Evolutionary conservation across 2,329 filamentous ascomycete genomes (phyloP).

Genomic region (Fusarium falciforme): DNA sequence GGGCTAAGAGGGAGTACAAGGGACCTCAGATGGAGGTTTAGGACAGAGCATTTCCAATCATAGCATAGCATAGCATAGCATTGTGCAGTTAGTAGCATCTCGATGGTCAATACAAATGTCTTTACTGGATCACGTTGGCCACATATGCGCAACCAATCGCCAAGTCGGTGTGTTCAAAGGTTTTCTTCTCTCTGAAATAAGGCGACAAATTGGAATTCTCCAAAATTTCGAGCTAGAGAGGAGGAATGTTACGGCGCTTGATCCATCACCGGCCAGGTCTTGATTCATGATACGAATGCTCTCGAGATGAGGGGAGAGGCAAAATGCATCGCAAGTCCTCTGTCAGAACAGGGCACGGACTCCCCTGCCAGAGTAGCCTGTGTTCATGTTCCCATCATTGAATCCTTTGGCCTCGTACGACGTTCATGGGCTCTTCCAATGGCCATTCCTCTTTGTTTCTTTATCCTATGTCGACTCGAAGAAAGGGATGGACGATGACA

Average conservation of each 20-base stretch:
- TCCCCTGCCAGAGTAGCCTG: not conserved
- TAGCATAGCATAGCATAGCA: not conserved
- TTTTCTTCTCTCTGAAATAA: not conserved
- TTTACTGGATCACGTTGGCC: not conserved
- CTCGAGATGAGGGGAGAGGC: not conserved
- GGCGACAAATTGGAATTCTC: not conserved
- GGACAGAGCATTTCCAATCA: not conserved
- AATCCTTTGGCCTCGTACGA: not conserved
- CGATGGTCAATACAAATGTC: not conserved
- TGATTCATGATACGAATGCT: not conserved
- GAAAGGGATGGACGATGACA: not conserved
- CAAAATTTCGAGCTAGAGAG: not conserved
- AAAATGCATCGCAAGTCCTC: not conserved
- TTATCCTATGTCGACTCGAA: not conserved
- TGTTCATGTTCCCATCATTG: not conserved
- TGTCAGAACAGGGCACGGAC: not conserved
- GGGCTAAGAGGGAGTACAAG: slow-evolving; percentile 54
- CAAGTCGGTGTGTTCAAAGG: not conserved
- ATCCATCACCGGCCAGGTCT: not conserved
- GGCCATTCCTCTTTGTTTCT: not conserved
- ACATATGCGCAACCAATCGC: not conserved
- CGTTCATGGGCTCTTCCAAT: not conserved
- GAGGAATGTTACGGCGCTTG: not conserved
- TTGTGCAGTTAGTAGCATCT: not conserved
- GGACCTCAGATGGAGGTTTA: slow-evolving; percentile 52